These are phyloP conservation scores for Graphiopsis chlorocephala DNA, from an alignment of 2,329 filamentous ascomycete genomes.

Conservation along the genomic window DNA sequence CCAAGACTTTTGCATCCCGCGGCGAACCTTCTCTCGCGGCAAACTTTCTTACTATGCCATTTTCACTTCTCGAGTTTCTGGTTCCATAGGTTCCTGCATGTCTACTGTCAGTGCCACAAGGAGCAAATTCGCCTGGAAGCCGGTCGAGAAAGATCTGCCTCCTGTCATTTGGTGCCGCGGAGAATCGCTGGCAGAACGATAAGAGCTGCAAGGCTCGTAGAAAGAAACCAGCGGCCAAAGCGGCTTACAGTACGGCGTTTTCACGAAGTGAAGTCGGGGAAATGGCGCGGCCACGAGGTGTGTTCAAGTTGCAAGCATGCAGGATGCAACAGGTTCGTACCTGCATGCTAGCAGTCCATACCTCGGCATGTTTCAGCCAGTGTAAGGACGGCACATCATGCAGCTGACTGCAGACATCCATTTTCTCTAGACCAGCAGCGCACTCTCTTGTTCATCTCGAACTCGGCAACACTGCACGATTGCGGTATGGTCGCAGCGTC, in stretches of 20 bases:
- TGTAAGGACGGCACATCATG: background rate
- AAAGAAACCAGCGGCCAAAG: background rate
- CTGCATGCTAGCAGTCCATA: background rate
- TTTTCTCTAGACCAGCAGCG: background rate
- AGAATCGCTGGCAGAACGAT: background rate
- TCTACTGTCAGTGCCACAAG: background rate
- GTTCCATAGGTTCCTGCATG: no score
- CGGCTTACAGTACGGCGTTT: background rate
- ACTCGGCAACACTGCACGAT: background rate
- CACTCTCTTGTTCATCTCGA: background rate
- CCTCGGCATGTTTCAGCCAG: background rate
- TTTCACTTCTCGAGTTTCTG: background rate
- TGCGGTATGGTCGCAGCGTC: background rate
- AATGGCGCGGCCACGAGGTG: background rate
- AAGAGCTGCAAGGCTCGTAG: background rate
- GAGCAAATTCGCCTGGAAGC: background rate
- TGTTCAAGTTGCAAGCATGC: background rate
- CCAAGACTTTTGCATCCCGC: background rate
- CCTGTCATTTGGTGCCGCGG: background rate
- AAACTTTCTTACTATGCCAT: background rate
- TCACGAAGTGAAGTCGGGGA: background rate
- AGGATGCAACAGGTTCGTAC: background rate
- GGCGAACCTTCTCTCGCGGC: background rate
- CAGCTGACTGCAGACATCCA: background rate
- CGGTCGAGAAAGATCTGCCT: background rate